Base-by-base conservation (phyloP, 805 yeast species). In the Cyberlindnera saturnus region DNA sequence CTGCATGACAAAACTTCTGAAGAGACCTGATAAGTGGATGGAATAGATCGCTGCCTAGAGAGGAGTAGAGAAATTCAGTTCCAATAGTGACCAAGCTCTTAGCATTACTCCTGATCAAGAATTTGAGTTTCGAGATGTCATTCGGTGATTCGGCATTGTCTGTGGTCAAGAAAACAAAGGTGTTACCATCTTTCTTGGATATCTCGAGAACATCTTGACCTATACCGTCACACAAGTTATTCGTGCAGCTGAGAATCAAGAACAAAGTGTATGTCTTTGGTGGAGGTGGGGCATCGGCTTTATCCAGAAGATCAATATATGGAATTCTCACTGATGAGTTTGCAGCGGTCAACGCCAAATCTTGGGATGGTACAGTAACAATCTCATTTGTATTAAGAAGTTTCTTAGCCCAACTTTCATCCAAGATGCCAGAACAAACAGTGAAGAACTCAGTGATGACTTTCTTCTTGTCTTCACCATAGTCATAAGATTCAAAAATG, bases 1-100 rank as follows among this genome's bases (percentile, higher is more conserved):
- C 74, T 0, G 90, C 79, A 58, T 88, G 96, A 6, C 95, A 79
- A 39, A 86, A 69, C 49, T 82, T 81, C 59, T 91, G 97, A 7
- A 86, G 70, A 0, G 95, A 75, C 33, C 96, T 68, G 3, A 89
- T 77, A 3, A 82, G 56, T 9, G 69, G 63, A 44, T 84, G 84
- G 60, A 86, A 90, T 17, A 79, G 56, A 15, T 85, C 91, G 42
- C 73, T 70, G 53, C 88, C 95, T 55, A 86, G 62, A 5, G 84
- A 69, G 0, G 89, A 77, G 52, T 79, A 79, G 7, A 91, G 57
- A 41, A 77, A 81, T 3, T 70, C 66, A 9, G 73, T 63, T 38
- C 73, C 75, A 26, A 75, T 63, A 3, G 65, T 60, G 18, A 77
- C 63, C 1, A 82, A 50, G 1, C 63, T 55, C 18, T 59, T 56